These are phyloP conservation scores for Bjerkandera adusta DNA, from an alignment of 1,284 basidiomycete genomes.

Conservation along the genomic window DNA sequence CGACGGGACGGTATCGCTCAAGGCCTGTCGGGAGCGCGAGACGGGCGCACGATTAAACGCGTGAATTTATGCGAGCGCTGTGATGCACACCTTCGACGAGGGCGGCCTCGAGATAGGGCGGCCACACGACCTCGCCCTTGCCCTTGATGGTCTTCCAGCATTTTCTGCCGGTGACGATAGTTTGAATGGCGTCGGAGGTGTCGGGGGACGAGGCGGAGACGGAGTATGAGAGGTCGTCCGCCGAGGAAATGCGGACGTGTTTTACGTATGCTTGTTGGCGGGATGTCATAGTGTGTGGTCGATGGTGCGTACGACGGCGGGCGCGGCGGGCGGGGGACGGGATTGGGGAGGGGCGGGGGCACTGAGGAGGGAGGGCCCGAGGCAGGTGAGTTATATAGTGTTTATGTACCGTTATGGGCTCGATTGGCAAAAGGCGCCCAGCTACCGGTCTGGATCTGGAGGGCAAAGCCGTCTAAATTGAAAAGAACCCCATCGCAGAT, in stretches of 20 bases:
- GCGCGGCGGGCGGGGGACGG: neutral
- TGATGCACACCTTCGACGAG: constrained; percentile 60
- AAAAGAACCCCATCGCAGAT: constrained; percentile 4
- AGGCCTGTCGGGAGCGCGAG: constrained; percentile 40
- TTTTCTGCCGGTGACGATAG: constrained; percentile 65
- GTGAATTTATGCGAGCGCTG: constrained; percentile 10
- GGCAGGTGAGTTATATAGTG: constrained; percentile 10
- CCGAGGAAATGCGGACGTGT: constrained; percentile 32
- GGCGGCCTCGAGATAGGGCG: constrained; percentile 71
- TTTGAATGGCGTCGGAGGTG: constrained; percentile 39
- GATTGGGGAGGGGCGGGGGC: constrained; percentile 5
- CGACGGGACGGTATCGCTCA: constrained; percentile 68
- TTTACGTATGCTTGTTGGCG: constrained; percentile 23
- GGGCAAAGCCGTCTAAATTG: constrained; percentile 1
- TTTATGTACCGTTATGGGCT: neutral
- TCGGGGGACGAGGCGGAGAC: constrained; percentile 22
- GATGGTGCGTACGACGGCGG: neutral
- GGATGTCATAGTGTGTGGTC: constrained; percentile 18
- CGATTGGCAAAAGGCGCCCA: neutral
- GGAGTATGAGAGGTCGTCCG: constrained; percentile 30
- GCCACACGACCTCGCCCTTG: constrained; percentile 69
- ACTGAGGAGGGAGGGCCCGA: constrained; percentile 5
- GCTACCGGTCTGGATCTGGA: constrained; percentile 2
- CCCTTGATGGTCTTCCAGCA: constrained; percentile 74
- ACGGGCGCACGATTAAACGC: constrained; percentile 2